A percentile compares a stretch with the other conserved stretches of the same genome.
These are phyloP conservation scores for Pichia sp. DNA, from an alignment of 1,139 yeast genomes.

Conservation along the genomic window DNA sequence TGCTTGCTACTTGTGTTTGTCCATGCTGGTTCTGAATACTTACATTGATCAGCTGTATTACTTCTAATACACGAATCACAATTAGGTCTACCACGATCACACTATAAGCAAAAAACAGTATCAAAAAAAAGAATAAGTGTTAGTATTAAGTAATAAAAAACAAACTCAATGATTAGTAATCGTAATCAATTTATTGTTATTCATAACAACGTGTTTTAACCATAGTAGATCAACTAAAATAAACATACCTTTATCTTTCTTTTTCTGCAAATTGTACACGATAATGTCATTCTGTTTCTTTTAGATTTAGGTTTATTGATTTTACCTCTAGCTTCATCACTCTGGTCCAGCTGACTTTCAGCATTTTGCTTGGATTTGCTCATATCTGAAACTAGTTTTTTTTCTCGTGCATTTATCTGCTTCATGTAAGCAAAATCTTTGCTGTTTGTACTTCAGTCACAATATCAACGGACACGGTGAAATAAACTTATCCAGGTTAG, in stretches of 20 bases:
- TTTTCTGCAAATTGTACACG: constrained; percentile 41
- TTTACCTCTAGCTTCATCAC: neutral
- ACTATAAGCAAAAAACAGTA: constrained; percentile 23
- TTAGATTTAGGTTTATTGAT: constrained; percentile 22
- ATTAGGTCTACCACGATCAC: constrained; percentile 59
- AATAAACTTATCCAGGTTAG: too few relatives aligned
- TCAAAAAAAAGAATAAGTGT: neutral
- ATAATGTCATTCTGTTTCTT: constrained; percentile 36
- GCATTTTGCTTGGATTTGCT: neutral
- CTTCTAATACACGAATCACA: constrained; percentile 64
- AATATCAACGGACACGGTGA: too few relatives aligned
- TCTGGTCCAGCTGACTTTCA: neutral
- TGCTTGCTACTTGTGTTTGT: constrained; percentile 24
- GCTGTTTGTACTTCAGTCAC: too few relatives aligned
- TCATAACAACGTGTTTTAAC: too few relatives aligned
- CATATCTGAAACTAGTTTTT: neutral
- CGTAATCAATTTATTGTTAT: too few relatives aligned
- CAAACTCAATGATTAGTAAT: too few relatives aligned
- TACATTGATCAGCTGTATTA: constrained; percentile 61
- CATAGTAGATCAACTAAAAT: too few relatives aligned
- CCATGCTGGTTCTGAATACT: constrained; percentile 51
- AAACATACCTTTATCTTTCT: constrained; percentile 35
- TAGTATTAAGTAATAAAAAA: neutral
- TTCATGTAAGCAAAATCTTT: too few relatives aligned
- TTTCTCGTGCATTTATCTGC: too few relatives aligned